Conservation (phyloP, 2,329 filamentous ascomycete species). For the Aspergillus quadricinctus region DNA sequence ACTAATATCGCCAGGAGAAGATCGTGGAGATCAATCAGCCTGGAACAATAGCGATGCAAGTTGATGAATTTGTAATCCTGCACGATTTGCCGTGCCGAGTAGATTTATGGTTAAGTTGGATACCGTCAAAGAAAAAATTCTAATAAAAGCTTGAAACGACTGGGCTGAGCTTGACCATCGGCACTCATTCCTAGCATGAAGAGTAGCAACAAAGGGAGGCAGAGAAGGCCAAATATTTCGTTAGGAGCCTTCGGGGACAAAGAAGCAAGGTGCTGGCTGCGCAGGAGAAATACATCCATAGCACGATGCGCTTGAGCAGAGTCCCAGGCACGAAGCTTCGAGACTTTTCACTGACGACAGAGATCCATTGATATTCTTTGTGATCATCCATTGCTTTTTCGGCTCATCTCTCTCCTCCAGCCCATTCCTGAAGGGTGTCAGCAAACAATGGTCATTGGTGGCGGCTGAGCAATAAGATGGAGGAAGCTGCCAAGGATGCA, state of each 20-base stretch:
- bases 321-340: neutral
- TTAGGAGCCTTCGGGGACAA: neutral
- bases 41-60: neutral
- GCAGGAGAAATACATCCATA: neutral
- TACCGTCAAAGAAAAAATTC: neutral
- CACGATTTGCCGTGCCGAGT: neutral
- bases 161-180: neutral
- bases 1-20: neutral
- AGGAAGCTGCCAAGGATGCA: neutral
- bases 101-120: neutral
- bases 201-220: neutral
- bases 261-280: neutral
- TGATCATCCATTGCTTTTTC: neutral
- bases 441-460: constrained; percentile 1
- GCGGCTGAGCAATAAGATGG: neutral
- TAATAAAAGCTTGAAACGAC: neutral
- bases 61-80: neutral
- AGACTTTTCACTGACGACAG: neutral
- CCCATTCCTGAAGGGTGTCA: neutral
- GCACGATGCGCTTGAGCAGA: neutral
- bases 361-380: neutral
- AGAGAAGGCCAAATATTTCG: neutral
- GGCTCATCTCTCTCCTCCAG: neutral
- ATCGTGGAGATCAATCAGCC: neutral
- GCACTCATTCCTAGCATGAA: neutral